These are phyloP conservation scores for Paramecium caudatum DNA, from an alignment of 73 alveolate genomes.

Conservation along the genomic window DNA sequence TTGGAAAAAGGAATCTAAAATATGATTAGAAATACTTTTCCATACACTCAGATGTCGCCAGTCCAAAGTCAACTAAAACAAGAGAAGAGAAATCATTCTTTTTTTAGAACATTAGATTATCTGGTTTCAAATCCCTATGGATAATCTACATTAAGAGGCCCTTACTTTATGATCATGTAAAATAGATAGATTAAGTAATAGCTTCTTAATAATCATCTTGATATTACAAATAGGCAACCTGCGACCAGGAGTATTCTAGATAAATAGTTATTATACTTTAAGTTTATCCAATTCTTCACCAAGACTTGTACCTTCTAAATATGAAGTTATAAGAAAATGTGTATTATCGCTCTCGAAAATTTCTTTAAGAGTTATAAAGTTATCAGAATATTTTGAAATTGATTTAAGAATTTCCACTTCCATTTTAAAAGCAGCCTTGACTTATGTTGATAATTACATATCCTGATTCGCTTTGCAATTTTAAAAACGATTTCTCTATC, in stretches of 20 bases:
- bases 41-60: slow-evolving; percentile 67
- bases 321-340: not conserved
- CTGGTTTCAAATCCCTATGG: slow-evolving; percentile 77
- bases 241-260: not conserved
- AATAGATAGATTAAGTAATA: not conserved
- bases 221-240: not conserved
- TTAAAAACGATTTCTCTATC: slow-evolving; percentile 37
- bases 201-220: slow-evolving; percentile 5
- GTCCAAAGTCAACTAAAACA: slow-evolving; percentile 73
- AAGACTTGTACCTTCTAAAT: slow-evolving; percentile 36
- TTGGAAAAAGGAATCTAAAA: slow-evolving; percentile 32
- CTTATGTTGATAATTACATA: not conserved
- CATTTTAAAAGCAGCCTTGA: slow-evolving; percentile 30
- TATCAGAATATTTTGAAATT: not conserved
- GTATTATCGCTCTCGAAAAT: slow-evolving; percentile 52
- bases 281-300: not conserved
- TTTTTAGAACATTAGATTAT: slow-evolving; percentile 67
- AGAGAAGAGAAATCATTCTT: slow-evolving; percentile 50
- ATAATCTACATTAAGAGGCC: not conserved
- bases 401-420: slow-evolving; percentile 23
- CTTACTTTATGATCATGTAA: slow-evolving; percentile 75
- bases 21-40: not conserved
- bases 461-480: not conserved
- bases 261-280: not conserved
- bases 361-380: slow-evolving; percentile 20